A percentile compares a stretch with the other conserved stretches of the same genome.
These are phyloP conservation scores for Gracilaria gracilis DNA, from an alignment of 23 red algal genomes.

Conservation along the genomic window DNA sequence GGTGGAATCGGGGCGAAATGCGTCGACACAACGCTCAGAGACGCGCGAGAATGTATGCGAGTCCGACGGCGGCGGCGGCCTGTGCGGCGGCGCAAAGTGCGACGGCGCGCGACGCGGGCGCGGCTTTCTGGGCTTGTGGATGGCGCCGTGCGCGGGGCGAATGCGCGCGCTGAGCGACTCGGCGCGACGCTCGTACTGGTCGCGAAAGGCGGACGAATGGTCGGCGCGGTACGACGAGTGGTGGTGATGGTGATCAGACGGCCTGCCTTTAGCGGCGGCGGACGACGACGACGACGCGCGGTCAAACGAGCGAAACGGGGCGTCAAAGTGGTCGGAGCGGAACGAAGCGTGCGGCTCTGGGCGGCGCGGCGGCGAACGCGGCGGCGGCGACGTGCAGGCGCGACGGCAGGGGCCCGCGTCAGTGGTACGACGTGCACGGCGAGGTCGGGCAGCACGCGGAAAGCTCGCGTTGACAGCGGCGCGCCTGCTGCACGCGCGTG, in stretches of 20 bases:
- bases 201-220: slow-evolving; percentile 1
- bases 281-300: neutral
- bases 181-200: slow-evolving; percentile 36
- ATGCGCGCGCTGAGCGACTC: too few species aligned
- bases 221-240: slow-evolving; percentile 18
- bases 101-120: slow-evolving; percentile 12
- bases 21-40: neutral
- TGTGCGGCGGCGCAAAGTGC: neutral
- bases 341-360: slow-evolving; percentile 16
- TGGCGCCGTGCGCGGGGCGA: neutral
- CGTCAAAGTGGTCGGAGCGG: slow-evolving; percentile 27
- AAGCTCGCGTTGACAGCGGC: too few species aligned
- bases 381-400: too few species aligned
- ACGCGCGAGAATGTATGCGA: slow-evolving; percentile 43
- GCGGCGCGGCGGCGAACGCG: slow-evolving; percentile 17
- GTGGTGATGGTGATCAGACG: too few species aligned
- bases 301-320: slow-evolving; percentile 5
- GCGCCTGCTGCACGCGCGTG: too few species aligned
- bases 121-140: slow-evolving; percentile 47
- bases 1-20: neutral
- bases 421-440: too few species aligned
- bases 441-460: too few species aligned
- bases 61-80: slow-evolving; percentile 10
- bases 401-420: too few species aligned
- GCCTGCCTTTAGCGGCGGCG: slow-evolving; percentile 41